A percentile compares a stretch with the other conserved stretches of the same genome.
Evolutionary conservation across 768 basidiomycete species (phyloP).

Genomic region (Trametes cinnabarina): DNA sequence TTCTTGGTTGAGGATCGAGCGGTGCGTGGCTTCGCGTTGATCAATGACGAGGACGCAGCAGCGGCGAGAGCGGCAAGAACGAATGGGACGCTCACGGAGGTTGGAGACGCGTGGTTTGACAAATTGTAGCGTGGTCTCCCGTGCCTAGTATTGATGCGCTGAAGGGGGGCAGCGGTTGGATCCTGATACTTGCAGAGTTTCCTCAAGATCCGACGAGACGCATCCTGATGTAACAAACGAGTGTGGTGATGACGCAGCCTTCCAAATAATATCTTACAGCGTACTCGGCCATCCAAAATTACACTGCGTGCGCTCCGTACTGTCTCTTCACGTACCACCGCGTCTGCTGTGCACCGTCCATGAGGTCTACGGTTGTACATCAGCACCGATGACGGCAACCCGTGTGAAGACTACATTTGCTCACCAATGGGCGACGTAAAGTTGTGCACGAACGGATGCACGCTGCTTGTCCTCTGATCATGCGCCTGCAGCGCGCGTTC

Average conservation of each 20-base stretch:
- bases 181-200: neutral
- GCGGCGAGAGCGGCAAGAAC: neutral
- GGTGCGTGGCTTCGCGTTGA: slow-evolving; percentile 17
- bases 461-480: slow-evolving; percentile 32
- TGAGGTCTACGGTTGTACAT: slow-evolving; percentile 8
- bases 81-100: neutral
- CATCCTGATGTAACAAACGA: neutral
- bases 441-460: slow-evolving; percentile 54
- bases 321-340: slow-evolving; percentile 16
- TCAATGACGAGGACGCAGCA: slow-evolving; percentile 13
- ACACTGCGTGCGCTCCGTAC: neutral
- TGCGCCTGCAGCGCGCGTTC: slow-evolving; percentile 46
- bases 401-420: slow-evolving; percentile 9
- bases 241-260: neutral
- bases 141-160: too few species aligned
- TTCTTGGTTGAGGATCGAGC: slow-evolving; percentile 3
- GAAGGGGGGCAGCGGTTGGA: too few species aligned
- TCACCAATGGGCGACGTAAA: slow-evolving; percentile 72
- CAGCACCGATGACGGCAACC: neutral
- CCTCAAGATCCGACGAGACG: neutral
- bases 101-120: slow-evolving; percentile 17
- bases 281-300: neutral
- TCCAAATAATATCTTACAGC: neutral
- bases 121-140: too few species aligned
- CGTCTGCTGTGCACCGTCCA: slow-evolving; percentile 13